Evolutionary conservation across 129 eudicot species (phyloP).

Genomic region (Artemisia argyi): DNA sequence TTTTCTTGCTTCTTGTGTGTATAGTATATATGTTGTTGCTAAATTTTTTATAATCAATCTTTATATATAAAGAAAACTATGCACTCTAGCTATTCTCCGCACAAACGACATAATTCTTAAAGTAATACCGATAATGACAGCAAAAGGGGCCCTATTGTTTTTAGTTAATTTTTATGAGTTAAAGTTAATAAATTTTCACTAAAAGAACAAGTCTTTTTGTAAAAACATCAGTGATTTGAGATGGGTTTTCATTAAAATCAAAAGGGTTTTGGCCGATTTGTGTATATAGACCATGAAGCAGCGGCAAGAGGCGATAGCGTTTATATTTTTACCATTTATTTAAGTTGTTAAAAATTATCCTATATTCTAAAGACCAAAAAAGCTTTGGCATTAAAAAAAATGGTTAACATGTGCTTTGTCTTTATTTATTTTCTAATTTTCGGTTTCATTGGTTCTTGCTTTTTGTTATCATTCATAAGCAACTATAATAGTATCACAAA

Average conservation of each 20-base stretch:
- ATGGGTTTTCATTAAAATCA: conserved; percentile 16
- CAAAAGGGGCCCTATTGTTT: conserved; percentile 42
- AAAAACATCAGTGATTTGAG: conserved; percentile 15
- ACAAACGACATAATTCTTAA: conserved; percentile 37
- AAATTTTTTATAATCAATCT: conserved; percentile 17
- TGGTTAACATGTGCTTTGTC: too few species aligned
- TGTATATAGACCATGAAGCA: too few species aligned
- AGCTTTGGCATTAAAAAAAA: too few species aligned
- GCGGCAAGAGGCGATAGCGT: too few species aligned
- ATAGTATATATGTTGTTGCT: conserved; percentile 22
- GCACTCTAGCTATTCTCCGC: conserved; percentile 41
- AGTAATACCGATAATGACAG: conserved; percentile 40
- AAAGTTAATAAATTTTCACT: background rate
- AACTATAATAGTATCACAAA: too few species aligned
- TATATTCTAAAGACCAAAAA: too few species aligned
- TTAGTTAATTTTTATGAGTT: conserved; percentile 12
- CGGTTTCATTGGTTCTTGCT: too few species aligned
- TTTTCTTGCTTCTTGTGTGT: conserved; percentile 20
- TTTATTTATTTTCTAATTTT: too few species aligned
- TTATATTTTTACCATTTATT: too few species aligned
- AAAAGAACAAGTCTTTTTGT: background rate
- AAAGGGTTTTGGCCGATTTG: conserved; percentile 18
- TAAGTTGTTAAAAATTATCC: too few species aligned
- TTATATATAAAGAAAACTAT: conserved; percentile 6
- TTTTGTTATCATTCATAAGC: too few species aligned